phyloP scores from a whole-genome alignment of 202 grass and related monocot species.

The Schoenoplectus triqueter region DNA sequence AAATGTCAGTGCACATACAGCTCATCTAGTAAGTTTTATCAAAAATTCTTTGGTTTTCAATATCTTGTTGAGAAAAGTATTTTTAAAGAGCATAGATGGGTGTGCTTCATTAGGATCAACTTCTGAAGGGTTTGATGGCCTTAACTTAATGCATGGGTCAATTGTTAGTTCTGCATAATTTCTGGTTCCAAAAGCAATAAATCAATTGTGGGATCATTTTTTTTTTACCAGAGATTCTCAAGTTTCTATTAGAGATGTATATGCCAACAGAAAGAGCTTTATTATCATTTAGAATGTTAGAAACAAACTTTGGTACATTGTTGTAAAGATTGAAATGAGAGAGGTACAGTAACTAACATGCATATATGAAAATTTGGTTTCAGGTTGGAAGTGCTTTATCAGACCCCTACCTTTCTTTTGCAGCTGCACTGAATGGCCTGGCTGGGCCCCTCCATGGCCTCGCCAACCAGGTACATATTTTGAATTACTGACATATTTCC shows the following conservation, averaged over 20 bases:
- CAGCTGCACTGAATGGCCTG: constrained; percentile 84
- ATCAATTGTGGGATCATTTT: not conserved
- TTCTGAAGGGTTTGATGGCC: not conserved
- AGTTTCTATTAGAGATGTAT: constrained; percentile 3
- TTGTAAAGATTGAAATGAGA: not conserved
- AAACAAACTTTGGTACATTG: not conserved
- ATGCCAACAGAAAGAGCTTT: constrained; percentile 6
- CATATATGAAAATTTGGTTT: constrained; percentile 33
- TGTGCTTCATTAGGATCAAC: not conserved
- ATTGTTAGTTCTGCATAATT: not conserved
- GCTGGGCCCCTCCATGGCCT: constrained; percentile 90
- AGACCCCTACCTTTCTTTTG: constrained; percentile 88
- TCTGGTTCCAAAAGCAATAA: not conserved
- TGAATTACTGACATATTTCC: constrained; percentile 21
- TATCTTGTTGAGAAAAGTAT: constrained; percentile 30
- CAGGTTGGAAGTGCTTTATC: constrained; percentile 95
- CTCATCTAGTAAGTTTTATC: constrained; percentile 80
- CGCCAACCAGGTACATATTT: constrained; percentile 79
- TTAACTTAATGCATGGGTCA: not conserved
- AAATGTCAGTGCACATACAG: constrained; percentile 98
- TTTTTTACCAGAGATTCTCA: not conserved
- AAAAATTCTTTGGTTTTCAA: constrained; percentile 50
- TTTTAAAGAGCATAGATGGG: not conserved
- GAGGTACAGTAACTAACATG: not conserved
- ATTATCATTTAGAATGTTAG: constrained; percentile 23